Evolutionary conservation across 2,329 filamentous ascomycete genomes (phyloP).

Genomic region (Fusarium buxicola): DNA sequence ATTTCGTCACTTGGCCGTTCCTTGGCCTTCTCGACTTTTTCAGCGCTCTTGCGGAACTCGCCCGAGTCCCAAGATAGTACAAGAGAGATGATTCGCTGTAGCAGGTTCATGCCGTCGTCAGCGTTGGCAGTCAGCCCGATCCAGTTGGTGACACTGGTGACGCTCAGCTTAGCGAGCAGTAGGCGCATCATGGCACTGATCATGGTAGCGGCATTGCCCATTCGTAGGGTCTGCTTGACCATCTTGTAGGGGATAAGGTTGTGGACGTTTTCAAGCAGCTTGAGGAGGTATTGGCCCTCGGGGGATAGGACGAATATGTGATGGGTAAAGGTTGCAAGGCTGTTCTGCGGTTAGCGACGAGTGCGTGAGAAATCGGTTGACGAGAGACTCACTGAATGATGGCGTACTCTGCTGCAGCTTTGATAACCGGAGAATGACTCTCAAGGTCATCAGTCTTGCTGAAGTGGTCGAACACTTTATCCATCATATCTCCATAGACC

Average conservation of each 20-base stretch:
- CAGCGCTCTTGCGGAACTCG: conserved; percentile 74
- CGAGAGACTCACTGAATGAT: conserved; percentile 71
- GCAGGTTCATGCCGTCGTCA: conserved; percentile 83
- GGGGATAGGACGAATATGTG: conserved; percentile 78
- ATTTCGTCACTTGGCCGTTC: conserved; percentile 69
- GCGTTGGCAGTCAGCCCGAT: conserved; percentile 77
- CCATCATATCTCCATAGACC: conserved; percentile 75
- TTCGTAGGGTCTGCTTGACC: conserved; percentile 77
- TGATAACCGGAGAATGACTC: conserved; percentile 69
- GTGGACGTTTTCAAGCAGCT: conserved; percentile 76
- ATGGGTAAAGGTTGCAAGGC: conserved; percentile 79
- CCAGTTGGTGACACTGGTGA: conserved; percentile 82
- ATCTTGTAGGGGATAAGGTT: conserved; percentile 77
- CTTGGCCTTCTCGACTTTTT: conserved; percentile 73
- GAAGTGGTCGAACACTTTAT: conserved; percentile 72
- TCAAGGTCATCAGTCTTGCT: conserved; percentile 72
- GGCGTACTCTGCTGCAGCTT: conserved; percentile 73
- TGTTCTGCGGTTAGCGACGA: conserved; percentile 49
- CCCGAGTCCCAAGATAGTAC: conserved; percentile 78
- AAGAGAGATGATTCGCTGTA: conserved; percentile 81
- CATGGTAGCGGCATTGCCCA: conserved; percentile 86
- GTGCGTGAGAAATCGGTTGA: background rate
- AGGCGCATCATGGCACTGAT: conserved; percentile 79
- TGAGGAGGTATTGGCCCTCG: conserved; percentile 79
- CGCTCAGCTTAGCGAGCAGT: conserved; percentile 80